Evolutionary conservation across 2,329 filamentous ascomycete genomes (phyloP).

Genomic region (Thelonectria blattea): DNA sequence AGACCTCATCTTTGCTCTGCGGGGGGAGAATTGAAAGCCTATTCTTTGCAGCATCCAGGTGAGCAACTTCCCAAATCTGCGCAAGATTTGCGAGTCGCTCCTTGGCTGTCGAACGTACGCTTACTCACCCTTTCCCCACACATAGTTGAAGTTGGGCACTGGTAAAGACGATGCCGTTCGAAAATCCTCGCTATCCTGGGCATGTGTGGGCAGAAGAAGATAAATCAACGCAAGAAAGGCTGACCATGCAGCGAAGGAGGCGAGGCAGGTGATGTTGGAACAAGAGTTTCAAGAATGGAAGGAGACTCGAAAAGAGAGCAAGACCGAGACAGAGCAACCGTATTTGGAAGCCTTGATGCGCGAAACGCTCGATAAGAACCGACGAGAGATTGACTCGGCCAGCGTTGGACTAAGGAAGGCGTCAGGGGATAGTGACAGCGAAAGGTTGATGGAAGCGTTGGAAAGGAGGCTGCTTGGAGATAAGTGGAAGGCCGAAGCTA

Average conservation of each 20-base stretch:
- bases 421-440: no score
- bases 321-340: no score
- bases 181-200: neutral
- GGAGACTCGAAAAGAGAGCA: neutral
- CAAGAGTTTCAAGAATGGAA: neutral
- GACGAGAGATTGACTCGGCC: no score
- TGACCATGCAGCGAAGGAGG: neutral
- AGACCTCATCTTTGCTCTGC: neutral
- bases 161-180: neutral
- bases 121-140: neutral
- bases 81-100: no score
- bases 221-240: neutral
- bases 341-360: no score
- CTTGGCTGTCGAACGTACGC: no score
- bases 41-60: neutral
- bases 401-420: no score
- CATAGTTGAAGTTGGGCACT: neutral
- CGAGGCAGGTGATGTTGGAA: neutral
- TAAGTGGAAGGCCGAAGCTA: no score
- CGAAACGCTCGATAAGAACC: no score
- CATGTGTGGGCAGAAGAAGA: neutral
- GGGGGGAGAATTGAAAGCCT: neutral
- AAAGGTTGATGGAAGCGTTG: no score
- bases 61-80: neutral
- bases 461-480: no score